phyloP scores from a whole-genome alignment of 768 basidiomycete species.

The Pisolithus albus region DNA sequence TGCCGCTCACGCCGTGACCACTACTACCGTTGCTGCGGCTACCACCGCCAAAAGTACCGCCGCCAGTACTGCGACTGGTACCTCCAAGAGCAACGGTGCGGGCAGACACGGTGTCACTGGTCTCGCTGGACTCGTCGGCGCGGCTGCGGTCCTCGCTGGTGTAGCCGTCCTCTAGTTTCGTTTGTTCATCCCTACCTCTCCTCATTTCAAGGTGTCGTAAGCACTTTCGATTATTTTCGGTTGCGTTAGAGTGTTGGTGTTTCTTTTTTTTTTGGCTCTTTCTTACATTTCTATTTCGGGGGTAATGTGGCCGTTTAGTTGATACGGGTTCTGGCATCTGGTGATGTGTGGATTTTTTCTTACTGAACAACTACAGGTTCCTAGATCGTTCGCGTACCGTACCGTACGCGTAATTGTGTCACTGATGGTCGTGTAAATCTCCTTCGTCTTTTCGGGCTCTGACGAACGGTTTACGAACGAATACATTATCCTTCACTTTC shows the following conservation, averaged over 20 bases:
- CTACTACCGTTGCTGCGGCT: background rate
- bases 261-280: no score
- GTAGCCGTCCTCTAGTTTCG: slow-evolving; percentile 14
- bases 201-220: background rate
- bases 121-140: slow-evolving; percentile 15
- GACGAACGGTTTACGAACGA: background rate
- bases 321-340: no score
- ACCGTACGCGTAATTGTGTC: background rate
- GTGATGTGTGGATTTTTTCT: no score
- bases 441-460: background rate
- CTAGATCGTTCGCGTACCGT: background rate
- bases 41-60: slow-evolving; percentile 7
- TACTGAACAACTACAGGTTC: background rate
- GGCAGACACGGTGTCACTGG: slow-evolving; percentile 17
- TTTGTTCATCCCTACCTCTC: background rate
- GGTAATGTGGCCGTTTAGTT: no score
- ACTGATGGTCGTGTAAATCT: background rate
- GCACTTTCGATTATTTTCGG: no score
- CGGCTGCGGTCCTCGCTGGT: slow-evolving; percentile 17
- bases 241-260: no score
- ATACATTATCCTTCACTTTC: background rate
- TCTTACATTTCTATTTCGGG: no score
- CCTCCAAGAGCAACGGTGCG: slow-evolving; percentile 13
- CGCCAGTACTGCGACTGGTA: slow-evolving; percentile 8
- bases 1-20: background rate